Conservation (phyloP, 2,329 filamentous ascomycete species). For the Calonectria fujianensis region DNA sequence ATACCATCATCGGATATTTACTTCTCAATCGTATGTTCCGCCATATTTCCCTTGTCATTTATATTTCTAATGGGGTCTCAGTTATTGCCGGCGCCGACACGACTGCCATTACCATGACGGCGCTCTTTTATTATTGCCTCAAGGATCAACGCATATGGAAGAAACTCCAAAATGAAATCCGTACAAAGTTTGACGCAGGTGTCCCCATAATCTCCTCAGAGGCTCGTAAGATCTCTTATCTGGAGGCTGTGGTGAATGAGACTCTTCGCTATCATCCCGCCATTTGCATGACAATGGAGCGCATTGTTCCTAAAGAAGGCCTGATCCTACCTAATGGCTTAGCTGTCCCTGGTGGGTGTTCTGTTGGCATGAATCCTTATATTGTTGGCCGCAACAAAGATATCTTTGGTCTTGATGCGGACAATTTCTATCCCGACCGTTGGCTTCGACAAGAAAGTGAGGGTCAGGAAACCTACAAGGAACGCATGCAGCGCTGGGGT, state of each 20-base stretch:
- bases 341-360: slow-evolving; percentile 56
- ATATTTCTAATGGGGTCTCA: not conserved
- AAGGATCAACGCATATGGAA: slow-evolving; percentile 47
- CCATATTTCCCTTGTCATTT: too few species aligned
- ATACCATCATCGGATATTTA: slow-evolving; percentile 7
- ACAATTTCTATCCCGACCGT: slow-evolving; percentile 66
- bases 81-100: slow-evolving; percentile 52
- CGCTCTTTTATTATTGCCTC: slow-evolving; percentile 50
- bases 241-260: slow-evolving; percentile 67
- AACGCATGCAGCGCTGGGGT: slow-evolving; percentile 53
- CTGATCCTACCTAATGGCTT: slow-evolving; percentile 57
- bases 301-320: slow-evolving; percentile 64
- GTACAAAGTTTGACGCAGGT: slow-evolving; percentile 30
- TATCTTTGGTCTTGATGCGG: slow-evolving; percentile 65
- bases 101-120: slow-evolving; percentile 52
- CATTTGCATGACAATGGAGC: slow-evolving; percentile 65
- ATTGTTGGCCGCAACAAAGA: slow-evolving; percentile 59
- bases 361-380: slow-evolving; percentile 61
- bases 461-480: slow-evolving; percentile 47
- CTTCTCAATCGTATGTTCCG: slow-evolving; percentile 16
- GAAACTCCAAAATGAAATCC: not conserved
- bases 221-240: slow-evolving; percentile 47
- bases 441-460: slow-evolving; percentile 49
- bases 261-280: slow-evolving; percentile 66
- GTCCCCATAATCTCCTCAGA: slow-evolving; percentile 40